Evolutionary conservation across 257 asterid genomes (phyloP).

Genomic region (Nyctanthes arbortristis): DNA sequence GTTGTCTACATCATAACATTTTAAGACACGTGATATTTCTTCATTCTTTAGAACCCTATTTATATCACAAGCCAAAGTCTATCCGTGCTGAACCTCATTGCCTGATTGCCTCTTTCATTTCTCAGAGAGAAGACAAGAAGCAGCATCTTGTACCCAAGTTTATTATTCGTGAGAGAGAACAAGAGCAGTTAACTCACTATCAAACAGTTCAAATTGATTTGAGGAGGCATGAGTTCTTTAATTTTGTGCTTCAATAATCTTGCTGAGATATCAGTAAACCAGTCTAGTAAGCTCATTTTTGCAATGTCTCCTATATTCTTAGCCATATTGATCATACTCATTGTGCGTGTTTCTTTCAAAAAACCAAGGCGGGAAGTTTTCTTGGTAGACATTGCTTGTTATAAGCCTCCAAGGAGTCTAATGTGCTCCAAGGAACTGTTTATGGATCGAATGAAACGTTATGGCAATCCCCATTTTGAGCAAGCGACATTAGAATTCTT

Average conservation of each 20-base stretch:
- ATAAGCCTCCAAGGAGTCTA: slow-evolving; percentile 4
- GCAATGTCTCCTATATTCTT: background rate
- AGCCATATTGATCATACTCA: background rate
- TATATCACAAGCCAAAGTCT: background rate
- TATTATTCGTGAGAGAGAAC: background rate
- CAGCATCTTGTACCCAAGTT: background rate
- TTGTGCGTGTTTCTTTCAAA: background rate
- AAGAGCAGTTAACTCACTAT: too few relatives aligned
- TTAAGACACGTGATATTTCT: background rate
- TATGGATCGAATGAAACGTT: background rate
- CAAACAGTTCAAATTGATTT: too few relatives aligned
- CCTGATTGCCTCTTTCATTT: background rate
- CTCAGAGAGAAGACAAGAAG: background rate
- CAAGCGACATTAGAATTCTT: background rate
- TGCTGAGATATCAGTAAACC: background rate
- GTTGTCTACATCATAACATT: background rate
- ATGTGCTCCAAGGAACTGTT: background rate
- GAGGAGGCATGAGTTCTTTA: background rate
- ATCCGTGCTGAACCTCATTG: background rate
- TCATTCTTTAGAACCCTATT: background rate
- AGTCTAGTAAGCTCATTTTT: background rate
- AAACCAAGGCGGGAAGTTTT: background rate
- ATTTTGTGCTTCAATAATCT: background rate
- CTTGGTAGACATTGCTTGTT: background rate
- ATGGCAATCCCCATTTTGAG: background rate